Conservation (phyloP, 2,329 filamentous ascomycete species). For the Ampelomyces quisqualis region DNA sequence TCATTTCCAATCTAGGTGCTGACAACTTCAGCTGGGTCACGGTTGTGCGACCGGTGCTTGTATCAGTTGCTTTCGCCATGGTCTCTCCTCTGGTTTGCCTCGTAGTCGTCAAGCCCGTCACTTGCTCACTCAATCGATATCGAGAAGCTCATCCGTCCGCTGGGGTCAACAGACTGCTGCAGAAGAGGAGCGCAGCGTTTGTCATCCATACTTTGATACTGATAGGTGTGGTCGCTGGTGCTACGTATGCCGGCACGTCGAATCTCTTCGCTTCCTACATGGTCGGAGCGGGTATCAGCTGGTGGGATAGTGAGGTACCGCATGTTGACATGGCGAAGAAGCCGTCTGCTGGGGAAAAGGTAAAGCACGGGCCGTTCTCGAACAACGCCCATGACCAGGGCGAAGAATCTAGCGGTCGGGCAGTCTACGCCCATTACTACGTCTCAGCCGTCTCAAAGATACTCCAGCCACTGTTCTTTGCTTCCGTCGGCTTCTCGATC, state of each 20-base stretch:
- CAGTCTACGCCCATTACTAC: slow-evolving; percentile 53
- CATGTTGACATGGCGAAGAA: slow-evolving; percentile 16
- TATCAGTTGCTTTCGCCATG: slow-evolving; percentile 56
- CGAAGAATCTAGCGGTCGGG: slow-evolving; percentile 18
- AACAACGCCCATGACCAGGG: neutral
- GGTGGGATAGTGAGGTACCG: slow-evolving; percentile 55
- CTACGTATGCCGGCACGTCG: slow-evolving; percentile 63
- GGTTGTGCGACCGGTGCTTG: slow-evolving; percentile 54
- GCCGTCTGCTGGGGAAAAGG: too few species aligned
- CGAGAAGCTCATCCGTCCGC: slow-evolving; percentile 26
- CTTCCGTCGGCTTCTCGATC: slow-evolving; percentile 74
- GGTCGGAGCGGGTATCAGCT: slow-evolving; percentile 59
- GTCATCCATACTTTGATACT: slow-evolving; percentile 54
- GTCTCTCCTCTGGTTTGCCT: slow-evolving; percentile 52
- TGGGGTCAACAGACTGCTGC: slow-evolving; percentile 27
- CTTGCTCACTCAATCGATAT: slow-evolving; percentile 36
- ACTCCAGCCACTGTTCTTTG: slow-evolving; percentile 73
- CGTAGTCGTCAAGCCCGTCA: slow-evolving; percentile 49
- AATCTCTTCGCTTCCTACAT: slow-evolving; percentile 63
- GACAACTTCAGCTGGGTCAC: slow-evolving; percentile 43
- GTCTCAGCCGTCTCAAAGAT: slow-evolving; percentile 52
- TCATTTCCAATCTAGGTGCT: slow-evolving; percentile 66
- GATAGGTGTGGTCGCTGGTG: slow-evolving; percentile 51
- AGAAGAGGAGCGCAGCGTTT: slow-evolving; percentile 44
- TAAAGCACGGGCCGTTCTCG: neutral